phyloP scores from a whole-genome alignment of 139 green algal species.

The Microglena sp. region DNA sequence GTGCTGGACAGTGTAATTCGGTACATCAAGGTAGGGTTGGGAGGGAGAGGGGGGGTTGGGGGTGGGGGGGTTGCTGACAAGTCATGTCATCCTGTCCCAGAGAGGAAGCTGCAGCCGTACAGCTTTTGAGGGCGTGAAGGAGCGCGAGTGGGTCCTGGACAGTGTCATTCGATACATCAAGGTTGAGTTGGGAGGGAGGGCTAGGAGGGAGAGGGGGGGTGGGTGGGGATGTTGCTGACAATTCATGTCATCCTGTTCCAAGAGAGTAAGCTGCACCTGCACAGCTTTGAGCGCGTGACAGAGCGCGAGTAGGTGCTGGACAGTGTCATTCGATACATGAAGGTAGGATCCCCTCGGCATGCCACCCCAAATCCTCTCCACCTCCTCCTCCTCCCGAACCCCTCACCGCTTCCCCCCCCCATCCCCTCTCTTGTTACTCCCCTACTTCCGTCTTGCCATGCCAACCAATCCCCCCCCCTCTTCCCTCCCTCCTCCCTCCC shows the following conservation, averaged over 20 bases:
- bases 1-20: slow-evolving; percentile 56
- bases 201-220: slow-evolving; percentile 7
- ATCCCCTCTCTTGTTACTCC: too few relatives aligned
- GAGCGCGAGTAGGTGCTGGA: slow-evolving; percentile 68
- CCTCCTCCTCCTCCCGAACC: too few relatives aligned
- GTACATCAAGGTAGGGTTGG: slow-evolving; percentile 82
- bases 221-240: too few relatives aligned
- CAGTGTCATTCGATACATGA: slow-evolving; percentile 70
- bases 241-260: slow-evolving; percentile 13
- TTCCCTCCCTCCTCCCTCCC: too few relatives aligned
- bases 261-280: slow-evolving; percentile 73
- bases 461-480: too few relatives aligned
- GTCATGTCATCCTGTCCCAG: slow-evolving; percentile 21
- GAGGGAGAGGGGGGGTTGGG: too few relatives aligned
- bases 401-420: too few relatives aligned
- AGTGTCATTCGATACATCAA: slow-evolving; percentile 74
- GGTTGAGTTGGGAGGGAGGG: too few relatives aligned
- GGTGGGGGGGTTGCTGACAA: too few relatives aligned
- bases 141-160: slow-evolving; percentile 67
- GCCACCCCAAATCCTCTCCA: too few relatives aligned
- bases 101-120: slow-evolving; percentile 72
- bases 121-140: slow-evolving; percentile 59
- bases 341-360: too few relatives aligned
- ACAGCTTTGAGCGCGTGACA: slow-evolving; percentile 59
- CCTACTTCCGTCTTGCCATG: too few relatives aligned